phyloP scores from a whole-genome alignment of 306 rosid genomes.

The Trifolium fragiferum region DNA sequence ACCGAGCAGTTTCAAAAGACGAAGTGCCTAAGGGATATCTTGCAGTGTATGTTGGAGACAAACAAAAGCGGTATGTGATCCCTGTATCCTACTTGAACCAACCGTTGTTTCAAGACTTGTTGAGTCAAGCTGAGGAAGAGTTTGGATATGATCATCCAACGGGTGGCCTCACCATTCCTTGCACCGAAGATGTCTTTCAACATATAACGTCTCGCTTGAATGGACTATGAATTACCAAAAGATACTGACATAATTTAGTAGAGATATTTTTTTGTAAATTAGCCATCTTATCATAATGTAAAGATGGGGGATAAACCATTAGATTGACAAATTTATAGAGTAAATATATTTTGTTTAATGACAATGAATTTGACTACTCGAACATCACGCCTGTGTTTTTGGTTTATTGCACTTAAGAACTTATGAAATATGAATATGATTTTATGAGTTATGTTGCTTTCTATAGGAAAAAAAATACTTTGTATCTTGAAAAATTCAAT shows the following conservation, averaged over 20 bases:
- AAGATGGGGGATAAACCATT: neutral
- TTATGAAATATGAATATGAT: neutral
- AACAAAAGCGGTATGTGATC: neutral
- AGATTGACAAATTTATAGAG: neutral
- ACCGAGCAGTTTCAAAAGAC: slow-evolving; percentile 24
- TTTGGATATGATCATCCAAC: slow-evolving; percentile 41
- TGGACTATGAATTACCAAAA: neutral
- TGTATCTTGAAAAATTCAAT: neutral
- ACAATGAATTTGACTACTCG: neutral
- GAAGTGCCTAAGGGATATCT: slow-evolving; percentile 1
- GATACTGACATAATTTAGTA: slow-evolving; percentile 8
- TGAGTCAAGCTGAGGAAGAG: slow-evolving; percentile 17
- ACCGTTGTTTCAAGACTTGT: slow-evolving; percentile 3
- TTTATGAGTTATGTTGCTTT: neutral
- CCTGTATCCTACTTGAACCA: neutral
- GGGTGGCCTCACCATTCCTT: slow-evolving; percentile 57
- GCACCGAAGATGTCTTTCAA: slow-evolving; percentile 30
- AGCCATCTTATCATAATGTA: neutral
- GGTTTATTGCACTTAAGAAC: neutral
- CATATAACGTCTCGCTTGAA: slow-evolving; percentile 25
- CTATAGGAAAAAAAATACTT: neutral
- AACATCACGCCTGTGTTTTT: neutral
- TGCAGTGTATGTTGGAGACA: slow-evolving; percentile 30
- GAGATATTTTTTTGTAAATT: neutral
- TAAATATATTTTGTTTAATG: neutral